These are phyloP conservation scores for Beauveria australis DNA, from an alignment of 2,329 filamentous ascomycete genomes.

Conservation along the genomic window DNA sequence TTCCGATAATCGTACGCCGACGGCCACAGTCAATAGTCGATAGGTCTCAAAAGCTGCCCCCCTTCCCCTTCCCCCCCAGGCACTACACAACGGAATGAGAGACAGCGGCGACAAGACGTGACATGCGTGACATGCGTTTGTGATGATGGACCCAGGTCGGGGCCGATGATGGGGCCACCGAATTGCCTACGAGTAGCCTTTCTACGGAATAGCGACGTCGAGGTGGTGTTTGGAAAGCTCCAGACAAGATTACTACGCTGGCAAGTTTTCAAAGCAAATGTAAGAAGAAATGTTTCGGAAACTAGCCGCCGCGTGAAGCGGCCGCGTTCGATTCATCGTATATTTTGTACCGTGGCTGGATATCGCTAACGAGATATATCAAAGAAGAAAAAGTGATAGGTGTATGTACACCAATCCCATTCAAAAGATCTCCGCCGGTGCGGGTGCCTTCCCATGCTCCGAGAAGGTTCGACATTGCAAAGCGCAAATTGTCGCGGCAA, in stretches of 20 bases:
- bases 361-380: neutral
- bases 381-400: neutral
- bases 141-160: too few relatives aligned
- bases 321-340: neutral
- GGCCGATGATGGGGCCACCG: too few relatives aligned
- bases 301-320: neutral
- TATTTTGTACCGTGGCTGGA: neutral
- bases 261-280: neutral
- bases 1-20: too few relatives aligned
- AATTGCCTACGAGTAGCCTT: too few relatives aligned
- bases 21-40: too few relatives aligned
- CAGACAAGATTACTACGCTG: too few relatives aligned
- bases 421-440: neutral
- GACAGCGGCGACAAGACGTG: too few relatives aligned
- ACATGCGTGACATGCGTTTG: too few relatives aligned
- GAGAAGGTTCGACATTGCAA: neutral
- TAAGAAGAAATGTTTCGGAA: neutral
- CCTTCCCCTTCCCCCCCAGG: too few relatives aligned
- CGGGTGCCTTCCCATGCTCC: neutral
- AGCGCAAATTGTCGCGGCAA: neutral
- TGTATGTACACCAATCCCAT: neutral
- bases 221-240: too few relatives aligned
- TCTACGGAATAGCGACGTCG: neutral
- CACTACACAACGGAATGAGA: too few relatives aligned
- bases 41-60: too few relatives aligned